Base-by-base conservation (phyloP, 208 protist species). In the Acanthamoeba lenticulata region DNA sequence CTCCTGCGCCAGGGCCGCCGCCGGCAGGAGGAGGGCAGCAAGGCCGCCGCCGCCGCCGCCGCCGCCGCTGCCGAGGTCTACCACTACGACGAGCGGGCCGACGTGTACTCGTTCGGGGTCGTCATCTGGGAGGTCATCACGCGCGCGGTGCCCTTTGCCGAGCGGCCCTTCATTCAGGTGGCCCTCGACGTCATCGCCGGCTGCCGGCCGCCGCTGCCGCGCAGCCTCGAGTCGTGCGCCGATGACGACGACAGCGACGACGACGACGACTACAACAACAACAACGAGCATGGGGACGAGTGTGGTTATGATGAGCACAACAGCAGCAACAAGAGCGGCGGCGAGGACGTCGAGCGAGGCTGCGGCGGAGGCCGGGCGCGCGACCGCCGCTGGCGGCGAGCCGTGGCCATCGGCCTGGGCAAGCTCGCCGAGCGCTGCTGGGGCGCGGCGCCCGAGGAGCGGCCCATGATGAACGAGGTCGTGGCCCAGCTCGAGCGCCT, bases 391-490 rank as follows among this genome's bases (percentile, higher is more conserved):
- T n/a, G n/a, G n/a, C n/a, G n/a, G 34, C 24, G 15, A n/a, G 57
- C 57, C 21, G 52, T 44, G 36, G 94, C 95, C 6, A 42, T 62
- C 6, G 47, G 57, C 19, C 94, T 67, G 40, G 44, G 67, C 34
- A 7, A 45, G 36, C 27, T 96, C 0, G 81, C 96, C 27, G 55
- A 7, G 13, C 90, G 95, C 4, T 96, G 95, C 85, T 94, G 95
- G 90, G 11, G 17, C 27, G 92, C 94, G 36, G 89, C 93, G 24
- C 94, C 95, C 1, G n/a, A 93, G 17, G 19, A 36, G 9, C 44
- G 95, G 42, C 95, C 95, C 40, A 94, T 95, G 6, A 94, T 96
- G 83, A 94, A 96, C 29, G 24, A 42, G 21, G 79, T 94, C 38
- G 45, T 95, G 4, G 83, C 65, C 45, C 15, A 13, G 15, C 74